phyloP scores from a whole-genome alignment of 768 basidiomycete genomes.

The Panaeolus papilionaceus region DNA sequence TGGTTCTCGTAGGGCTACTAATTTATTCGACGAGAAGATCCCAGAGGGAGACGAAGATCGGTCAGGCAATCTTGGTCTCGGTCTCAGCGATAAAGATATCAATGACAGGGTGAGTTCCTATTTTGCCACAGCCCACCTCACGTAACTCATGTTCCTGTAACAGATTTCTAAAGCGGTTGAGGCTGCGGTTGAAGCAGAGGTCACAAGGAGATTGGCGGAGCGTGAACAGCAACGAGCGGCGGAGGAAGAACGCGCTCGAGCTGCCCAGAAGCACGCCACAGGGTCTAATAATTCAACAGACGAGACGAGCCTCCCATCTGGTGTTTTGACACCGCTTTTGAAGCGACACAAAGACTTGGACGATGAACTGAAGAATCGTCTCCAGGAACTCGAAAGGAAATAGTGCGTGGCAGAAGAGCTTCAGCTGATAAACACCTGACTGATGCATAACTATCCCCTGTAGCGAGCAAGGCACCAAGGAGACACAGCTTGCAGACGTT shows the following conservation, averaged over 20 bases:
- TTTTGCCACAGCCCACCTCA: conserved; percentile 8
- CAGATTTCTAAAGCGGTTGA: conserved; percentile 80
- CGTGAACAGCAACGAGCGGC: conserved; percentile 48
- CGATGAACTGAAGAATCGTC: conserved; percentile 64
- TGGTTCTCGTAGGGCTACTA: conserved; percentile 21
- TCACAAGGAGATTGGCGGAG: conserved; percentile 67
- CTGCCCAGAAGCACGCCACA: conserved; percentile 35
- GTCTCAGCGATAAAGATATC: conserved; percentile 73
- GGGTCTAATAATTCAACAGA: conserved; percentile 43
- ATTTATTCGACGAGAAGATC: conserved; percentile 33
- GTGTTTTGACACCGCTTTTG: conserved; percentile 65
- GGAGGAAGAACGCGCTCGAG: conserved; percentile 40
- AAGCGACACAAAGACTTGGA: conserved; percentile 74
- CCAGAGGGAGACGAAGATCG: conserved; percentile 36
- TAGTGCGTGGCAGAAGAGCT: conserved; percentile 52
- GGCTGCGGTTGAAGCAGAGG: conserved; percentile 77
- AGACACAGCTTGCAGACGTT: conserved; percentile 62
- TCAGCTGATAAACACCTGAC: background rate
- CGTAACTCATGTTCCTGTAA: conserved; percentile 1
- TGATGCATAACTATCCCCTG: conserved; percentile 4
- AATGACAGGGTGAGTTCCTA: conserved; percentile 65
- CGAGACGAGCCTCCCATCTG: conserved; percentile 48
- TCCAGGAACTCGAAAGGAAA: conserved; percentile 75
- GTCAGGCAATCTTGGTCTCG: conserved; percentile 42
- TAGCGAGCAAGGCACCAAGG: conserved; percentile 69